Evolutionary conservation across 2,329 filamentous ascomycete genomes (phyloP).

Genomic region (Ploettnerulaceae sp.): DNA sequence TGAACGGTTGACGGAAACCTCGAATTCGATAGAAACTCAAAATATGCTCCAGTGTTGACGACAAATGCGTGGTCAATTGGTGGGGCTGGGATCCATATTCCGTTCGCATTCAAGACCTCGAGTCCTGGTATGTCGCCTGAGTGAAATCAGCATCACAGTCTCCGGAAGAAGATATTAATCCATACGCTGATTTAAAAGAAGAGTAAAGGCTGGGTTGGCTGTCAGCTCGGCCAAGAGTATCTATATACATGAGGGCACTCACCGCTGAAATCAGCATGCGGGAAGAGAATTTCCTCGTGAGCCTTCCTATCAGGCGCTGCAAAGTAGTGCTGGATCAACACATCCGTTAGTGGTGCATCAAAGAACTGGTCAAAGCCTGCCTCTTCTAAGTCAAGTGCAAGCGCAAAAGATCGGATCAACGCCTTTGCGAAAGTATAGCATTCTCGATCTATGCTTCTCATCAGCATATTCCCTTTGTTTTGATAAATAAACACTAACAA

Average conservation of each 20-base stretch:
- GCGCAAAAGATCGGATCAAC: constrained; percentile 3
- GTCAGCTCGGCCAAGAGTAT: background rate
- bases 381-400: constrained; percentile 6
- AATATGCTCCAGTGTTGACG: constrained; percentile 7
- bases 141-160: background rate
- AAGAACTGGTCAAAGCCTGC: constrained; percentile 2
- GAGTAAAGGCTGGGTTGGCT: background rate
- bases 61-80: constrained; percentile 5
- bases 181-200: constrained; percentile 5
- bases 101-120: constrained; percentile 9
- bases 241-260: background rate
- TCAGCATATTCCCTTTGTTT: background rate
- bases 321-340: constrained; percentile 4
- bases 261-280: constrained; percentile 8
- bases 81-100: constrained; percentile 3
- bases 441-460: background rate
- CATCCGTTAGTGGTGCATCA: constrained; percentile 1
- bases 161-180: too few relatives aligned
- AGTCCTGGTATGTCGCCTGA: constrained; percentile 3
- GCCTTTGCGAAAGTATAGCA: constrained; percentile 1
- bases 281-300: background rate
- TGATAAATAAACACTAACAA: background rate
- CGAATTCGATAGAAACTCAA: constrained; percentile 3
- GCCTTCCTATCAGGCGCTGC: background rate
- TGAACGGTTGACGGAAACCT: constrained; percentile 4